Conservation (phyloP, 306 rosid genomes). For the Canavalia ensiformis region DNA sequence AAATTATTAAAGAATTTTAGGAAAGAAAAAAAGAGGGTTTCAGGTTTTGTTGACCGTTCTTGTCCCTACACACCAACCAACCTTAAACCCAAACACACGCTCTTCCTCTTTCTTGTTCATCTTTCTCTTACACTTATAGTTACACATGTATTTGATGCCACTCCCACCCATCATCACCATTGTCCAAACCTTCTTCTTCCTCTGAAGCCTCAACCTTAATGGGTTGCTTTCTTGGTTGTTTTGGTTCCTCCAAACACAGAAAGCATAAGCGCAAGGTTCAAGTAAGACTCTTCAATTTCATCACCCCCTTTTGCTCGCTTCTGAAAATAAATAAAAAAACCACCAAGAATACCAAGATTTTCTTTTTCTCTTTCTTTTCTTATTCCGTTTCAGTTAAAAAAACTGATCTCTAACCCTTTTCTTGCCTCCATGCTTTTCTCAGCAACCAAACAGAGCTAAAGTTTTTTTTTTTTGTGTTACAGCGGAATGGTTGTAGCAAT, state of each 20-base stretch:
- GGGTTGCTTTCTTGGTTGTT: slow-evolving; percentile 88
- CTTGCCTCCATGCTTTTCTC: neutral
- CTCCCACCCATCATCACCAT: neutral
- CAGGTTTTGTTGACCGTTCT: slow-evolving; percentile 60
- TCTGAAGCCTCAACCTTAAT: slow-evolving; percentile 49
- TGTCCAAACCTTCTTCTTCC: slow-evolving; percentile 14
- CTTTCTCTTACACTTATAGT: neutral
- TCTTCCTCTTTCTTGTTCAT: slow-evolving; percentile 36
- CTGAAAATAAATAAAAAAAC: neutral
- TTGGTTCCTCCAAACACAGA: slow-evolving; percentile 74
- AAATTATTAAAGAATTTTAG: neutral
- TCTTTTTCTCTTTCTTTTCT: neutral
- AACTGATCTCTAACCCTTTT: neutral
- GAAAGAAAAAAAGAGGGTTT: neutral
- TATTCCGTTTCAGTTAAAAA: neutral
- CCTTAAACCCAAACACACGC: slow-evolving; percentile 40
- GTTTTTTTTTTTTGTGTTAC: slow-evolving; percentile 33
- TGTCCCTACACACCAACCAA: slow-evolving; percentile 48
- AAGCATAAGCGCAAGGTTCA: slow-evolving; percentile 62
- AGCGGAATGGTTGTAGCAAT: slow-evolving; percentile 58
- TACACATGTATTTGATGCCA: slow-evolving; percentile 25
- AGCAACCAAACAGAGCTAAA: slow-evolving; percentile 49
- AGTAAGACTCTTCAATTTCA: slow-evolving; percentile 35
- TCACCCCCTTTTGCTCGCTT: slow-evolving; percentile 3
- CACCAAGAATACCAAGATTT: slow-evolving; percentile 7